Evolutionary conservation across 345 rosid species (phyloP).

Genomic region (Cardamine chenopodiifolia): DNA sequence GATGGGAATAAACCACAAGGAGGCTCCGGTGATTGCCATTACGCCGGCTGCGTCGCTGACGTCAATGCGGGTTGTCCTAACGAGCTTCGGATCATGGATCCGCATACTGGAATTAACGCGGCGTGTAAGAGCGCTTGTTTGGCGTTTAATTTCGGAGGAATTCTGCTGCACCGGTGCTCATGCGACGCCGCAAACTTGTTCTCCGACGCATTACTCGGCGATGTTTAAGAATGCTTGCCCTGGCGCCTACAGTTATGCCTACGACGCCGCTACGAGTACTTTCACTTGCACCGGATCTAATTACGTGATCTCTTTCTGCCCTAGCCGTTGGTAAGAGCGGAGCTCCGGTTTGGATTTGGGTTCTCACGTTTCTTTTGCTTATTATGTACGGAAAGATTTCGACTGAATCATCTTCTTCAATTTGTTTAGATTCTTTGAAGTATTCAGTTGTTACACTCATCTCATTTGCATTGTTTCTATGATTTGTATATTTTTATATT

Average conservation of each 20-base stretch:
- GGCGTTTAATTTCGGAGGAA: conserved; percentile 69
- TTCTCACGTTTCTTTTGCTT: conserved; percentile 33
- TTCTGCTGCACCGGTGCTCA: conserved; percentile 84
- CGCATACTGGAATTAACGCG: conserved; percentile 54
- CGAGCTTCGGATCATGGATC: conserved; percentile 54
- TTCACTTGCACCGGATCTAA: conserved; percentile 76
- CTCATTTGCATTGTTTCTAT: conserved; percentile 32
- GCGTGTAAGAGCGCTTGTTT: conserved; percentile 92
- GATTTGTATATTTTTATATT: conserved; percentile 15
- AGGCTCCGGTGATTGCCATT: conserved; percentile 47
- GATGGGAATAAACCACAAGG: conserved; percentile 55
- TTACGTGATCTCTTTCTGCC: conserved; percentile 81
- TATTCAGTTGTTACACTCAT: conserved; percentile 11
- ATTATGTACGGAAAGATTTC: conserved; percentile 5
- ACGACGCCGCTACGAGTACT: conserved; percentile 85
- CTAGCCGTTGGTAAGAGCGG: conserved; percentile 34
- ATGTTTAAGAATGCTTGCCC: conserved; percentile 91
- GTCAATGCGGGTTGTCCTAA: conserved; percentile 68
- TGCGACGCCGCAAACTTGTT: conserved; percentile 70
- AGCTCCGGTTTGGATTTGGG: conserved; percentile 1
- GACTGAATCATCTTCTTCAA: conserved; percentile 1
- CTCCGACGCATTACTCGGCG: conserved; percentile 70
- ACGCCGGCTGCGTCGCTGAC: conserved; percentile 72
- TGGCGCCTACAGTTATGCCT: conserved; percentile 88
- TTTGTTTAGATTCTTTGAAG: neutral